Evolutionary conservation across 768 basidiomycete genomes (phyloP), one percentile per base, ranked within the genome.

Genomic region (Phanerochaete sordida): DNA sequence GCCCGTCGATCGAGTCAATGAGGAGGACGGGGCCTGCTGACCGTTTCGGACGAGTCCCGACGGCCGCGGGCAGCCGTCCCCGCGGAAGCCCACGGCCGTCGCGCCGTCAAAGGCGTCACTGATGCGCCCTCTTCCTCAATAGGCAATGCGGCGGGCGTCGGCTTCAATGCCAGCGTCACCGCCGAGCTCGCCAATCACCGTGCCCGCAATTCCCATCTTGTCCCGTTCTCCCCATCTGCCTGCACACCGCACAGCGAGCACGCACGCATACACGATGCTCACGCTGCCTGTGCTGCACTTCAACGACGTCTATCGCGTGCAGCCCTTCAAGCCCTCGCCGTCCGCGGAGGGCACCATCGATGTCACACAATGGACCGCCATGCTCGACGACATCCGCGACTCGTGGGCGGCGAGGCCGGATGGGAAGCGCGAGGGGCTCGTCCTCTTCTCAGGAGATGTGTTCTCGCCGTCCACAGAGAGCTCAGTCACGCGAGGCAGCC

Each of bases 401-500:
- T 70, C 72, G 39, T 93, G 90, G 90, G 64, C 73, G 3, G 65
- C 75, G 35, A 65, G 76, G 39, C 57, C 72, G 6, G 81, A 84
- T 62, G 81, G 82, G 5, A 73, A 76, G 50, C 78, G 77, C 63
- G 88, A 93, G 66, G 93, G 93, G 0, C 75, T 97, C 8, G 78
- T 88, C 0, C 73, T 97, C 3, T 97, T 95, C 73, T 94, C 91
- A 35, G 94, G 94, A 8, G 94, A 96, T 71, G 77, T 93, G 12
- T 95, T 95, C 71, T 87, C 89, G 24, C 94, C 93, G 0, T 91
- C 89, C 1, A 80, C 91, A 1, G 94, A 95, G 74, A 91, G 88
- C 63, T 87, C 90, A 4, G 87, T 96, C 35, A 94, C 93, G 5
- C 79, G 93, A 70, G 93, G 93, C 49, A 91, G 88, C 66, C 93